Evolutionary conservation across 1,139 yeast species (phyloP).

Genomic region (Scheffersomyces stambukii): DNA sequence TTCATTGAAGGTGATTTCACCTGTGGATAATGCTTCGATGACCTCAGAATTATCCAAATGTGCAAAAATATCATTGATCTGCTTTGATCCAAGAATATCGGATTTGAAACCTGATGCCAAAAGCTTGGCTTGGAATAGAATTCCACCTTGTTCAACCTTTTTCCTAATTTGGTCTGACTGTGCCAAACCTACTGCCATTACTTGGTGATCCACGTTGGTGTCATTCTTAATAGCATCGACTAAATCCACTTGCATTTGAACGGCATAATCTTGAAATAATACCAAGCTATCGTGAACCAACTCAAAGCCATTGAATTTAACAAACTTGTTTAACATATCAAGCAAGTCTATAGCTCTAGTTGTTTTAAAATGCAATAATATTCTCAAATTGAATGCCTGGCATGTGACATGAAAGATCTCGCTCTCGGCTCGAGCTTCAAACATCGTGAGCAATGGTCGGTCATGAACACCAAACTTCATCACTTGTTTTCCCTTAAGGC

Average conservation of each 20-base stretch:
- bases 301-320: slow-evolving; percentile 35
- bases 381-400: slow-evolving; percentile 41
- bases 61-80: slow-evolving; percentile 2
- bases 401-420: too few relatives aligned
- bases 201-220: slow-evolving; percentile 7
- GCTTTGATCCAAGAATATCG: slow-evolving; percentile 2
- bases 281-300: slow-evolving; percentile 33
- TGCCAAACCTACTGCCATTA: slow-evolving; percentile 6
- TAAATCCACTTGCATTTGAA: background rate
- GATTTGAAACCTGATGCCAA: slow-evolving; percentile 13
- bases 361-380: slow-evolving; percentile 32
- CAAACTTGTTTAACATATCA: slow-evolving; percentile 33
- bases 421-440: slow-evolving; percentile 58
- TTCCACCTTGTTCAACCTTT: slow-evolving; percentile 1
- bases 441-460: slow-evolving; percentile 36
- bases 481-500: slow-evolving; percentile 31
- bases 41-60: slow-evolving; percentile 7
- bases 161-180: slow-evolving; percentile 1
- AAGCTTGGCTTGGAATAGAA: slow-evolving; percentile 18
- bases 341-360: slow-evolving; percentile 15
- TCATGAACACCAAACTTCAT: slow-evolving; percentile 28
- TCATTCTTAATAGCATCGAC: slow-evolving; percentile 1
- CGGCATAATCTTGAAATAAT: slow-evolving; percentile 9
- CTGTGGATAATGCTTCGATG: slow-evolving; percentile 8
- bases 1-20: background rate